phyloP scores from a whole-genome alignment of 2,329 filamentous ascomycete species.

The Trichoderma simmonsii region DNA sequence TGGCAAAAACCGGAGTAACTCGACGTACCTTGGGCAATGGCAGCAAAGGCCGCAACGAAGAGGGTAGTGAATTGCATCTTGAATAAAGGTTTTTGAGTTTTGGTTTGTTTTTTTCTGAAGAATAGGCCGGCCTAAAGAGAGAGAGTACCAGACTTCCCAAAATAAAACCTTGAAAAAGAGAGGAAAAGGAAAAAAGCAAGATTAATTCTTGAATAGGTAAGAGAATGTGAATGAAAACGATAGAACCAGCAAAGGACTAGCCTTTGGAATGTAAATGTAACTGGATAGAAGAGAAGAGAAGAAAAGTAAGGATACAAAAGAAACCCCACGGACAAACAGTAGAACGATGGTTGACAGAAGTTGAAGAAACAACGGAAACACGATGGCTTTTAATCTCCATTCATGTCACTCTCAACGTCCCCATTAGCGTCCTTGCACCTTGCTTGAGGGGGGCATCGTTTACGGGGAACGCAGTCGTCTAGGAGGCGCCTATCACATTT shows the following conservation, averaged over 20 bases:
- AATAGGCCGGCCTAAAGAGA: slow-evolving; percentile 21
- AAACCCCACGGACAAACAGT: slow-evolving; percentile 26
- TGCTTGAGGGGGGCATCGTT: not conserved
- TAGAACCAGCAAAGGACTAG: slow-evolving; percentile 34
- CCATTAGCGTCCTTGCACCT: not conserved
- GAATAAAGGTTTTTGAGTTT: slow-evolving; percentile 21
- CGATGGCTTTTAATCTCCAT: slow-evolving; percentile 26
- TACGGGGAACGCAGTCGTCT: slow-evolving; percentile 15
- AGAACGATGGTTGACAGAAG: slow-evolving; percentile 27
- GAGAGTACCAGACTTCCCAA: slow-evolving; percentile 20
- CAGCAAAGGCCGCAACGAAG: slow-evolving; percentile 46
- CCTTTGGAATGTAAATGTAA: slow-evolving; percentile 24
- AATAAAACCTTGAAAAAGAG: slow-evolving; percentile 23
- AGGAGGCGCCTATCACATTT: slow-evolving; percentile 12
- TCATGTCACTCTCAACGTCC: not conserved
- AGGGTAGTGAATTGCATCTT: slow-evolving; percentile 54
- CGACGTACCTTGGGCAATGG: slow-evolving; percentile 45
- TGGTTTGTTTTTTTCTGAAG: slow-evolving; percentile 22
- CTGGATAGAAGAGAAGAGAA: slow-evolving; percentile 28
- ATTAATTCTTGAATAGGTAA: slow-evolving; percentile 12
- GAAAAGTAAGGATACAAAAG: slow-evolving; percentile 28
- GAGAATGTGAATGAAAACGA: slow-evolving; percentile 23
- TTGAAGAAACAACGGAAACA: slow-evolving; percentile 21
- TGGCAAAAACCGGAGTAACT: not conserved
- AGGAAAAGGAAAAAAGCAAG: slow-evolving; percentile 25